Percentiles rank a stretch among this genome's conserved stretches.
Evolutionary conservation across 208 protist species (phyloP).

Genomic region (Trypanosoma grayi): DNA sequence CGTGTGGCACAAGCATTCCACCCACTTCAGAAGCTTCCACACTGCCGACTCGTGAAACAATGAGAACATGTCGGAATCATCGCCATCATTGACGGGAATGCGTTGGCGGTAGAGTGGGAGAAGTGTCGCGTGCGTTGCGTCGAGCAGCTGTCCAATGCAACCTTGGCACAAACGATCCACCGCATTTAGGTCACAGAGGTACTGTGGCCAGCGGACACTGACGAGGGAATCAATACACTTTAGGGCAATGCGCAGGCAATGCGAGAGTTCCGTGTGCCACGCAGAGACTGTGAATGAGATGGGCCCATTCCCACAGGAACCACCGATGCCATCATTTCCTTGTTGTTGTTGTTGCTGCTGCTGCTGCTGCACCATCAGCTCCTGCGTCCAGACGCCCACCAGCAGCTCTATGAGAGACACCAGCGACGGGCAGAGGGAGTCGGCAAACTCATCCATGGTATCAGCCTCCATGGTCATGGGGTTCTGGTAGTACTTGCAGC

Average conservation of each 20-base stretch:
- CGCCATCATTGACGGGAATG: constrained; percentile 11
- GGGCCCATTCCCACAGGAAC: not conserved
- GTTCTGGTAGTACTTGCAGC: constrained; percentile 68
- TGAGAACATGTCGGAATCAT: constrained; percentile 58
- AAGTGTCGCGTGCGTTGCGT: constrained; percentile 32
- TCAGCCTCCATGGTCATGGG: constrained; percentile 43
- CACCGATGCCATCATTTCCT: not conserved
- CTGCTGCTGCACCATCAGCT: constrained; percentile 19
- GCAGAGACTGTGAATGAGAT: constrained; percentile 34
- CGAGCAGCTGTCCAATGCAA: constrained; percentile 38
- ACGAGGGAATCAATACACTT: constrained; percentile 73
- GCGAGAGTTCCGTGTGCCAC: constrained; percentile 39
- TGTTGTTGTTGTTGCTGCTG: not conserved
- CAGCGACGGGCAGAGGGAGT: constrained; percentile 36
- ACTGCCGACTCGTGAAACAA: constrained; percentile 53
- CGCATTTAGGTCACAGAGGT: constrained; percentile 50
- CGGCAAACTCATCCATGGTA: constrained; percentile 48
- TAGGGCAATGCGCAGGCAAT: constrained; percentile 68
- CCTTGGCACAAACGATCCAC: constrained; percentile 51
- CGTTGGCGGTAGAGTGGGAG: constrained; percentile 45
- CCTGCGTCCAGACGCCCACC: constrained; percentile 35
- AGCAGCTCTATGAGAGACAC: constrained; percentile 54
- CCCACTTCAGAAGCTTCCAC: constrained; percentile 71
- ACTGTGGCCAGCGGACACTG: constrained; percentile 48
- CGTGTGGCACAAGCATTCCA: constrained; percentile 42